Percentiles rank a stretch among this genome's conserved stretches.
phyloP scores from a whole-genome alignment of 805 yeast genomes.

The Komagataella kurtzmanii region DNA sequence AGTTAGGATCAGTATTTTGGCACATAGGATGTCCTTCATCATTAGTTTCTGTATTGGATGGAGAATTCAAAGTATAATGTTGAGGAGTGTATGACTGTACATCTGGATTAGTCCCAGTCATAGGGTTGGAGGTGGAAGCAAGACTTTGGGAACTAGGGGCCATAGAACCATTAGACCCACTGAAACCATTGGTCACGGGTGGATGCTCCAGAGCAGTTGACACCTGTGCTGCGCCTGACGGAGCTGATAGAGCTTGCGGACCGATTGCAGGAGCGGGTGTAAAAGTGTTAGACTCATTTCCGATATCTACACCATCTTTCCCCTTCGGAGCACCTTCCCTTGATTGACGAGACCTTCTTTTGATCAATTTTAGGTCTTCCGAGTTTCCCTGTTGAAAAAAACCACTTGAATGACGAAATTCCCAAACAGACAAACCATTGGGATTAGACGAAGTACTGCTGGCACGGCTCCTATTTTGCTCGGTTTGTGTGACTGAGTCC shows the following conservation, averaged over 20 bases:
- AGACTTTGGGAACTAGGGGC: background rate
- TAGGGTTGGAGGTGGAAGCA: background rate
- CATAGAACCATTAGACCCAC: background rate
- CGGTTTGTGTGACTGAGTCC: background rate
- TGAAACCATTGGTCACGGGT: background rate
- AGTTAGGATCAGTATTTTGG: background rate
- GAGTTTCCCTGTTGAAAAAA: constrained; percentile 72
- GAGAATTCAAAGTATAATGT: background rate
- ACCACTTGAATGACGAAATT: constrained; percentile 74
- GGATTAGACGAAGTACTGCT: constrained; percentile 8
- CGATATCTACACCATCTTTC: background rate
- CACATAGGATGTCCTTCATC: background rate
- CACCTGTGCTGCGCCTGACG: background rate
- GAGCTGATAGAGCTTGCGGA: background rate
- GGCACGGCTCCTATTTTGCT: constrained; percentile 8
- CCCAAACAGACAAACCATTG: constrained; percentile 40
- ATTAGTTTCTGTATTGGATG: background rate
- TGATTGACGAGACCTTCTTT: constrained; percentile 44
- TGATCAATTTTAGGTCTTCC: constrained; percentile 60
- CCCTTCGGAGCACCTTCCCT: background rate
- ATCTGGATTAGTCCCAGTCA: background rate
- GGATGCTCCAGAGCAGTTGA: background rate
- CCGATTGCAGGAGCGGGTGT: background rate
- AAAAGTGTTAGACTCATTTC: background rate
- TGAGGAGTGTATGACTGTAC: background rate